A percentile compares a stretch with the other conserved stretches of the same genome.
Evolutionary conservation across 2,329 filamentous ascomycete genomes (phyloP).

Genomic region (Hypoxylon sp.): DNA sequence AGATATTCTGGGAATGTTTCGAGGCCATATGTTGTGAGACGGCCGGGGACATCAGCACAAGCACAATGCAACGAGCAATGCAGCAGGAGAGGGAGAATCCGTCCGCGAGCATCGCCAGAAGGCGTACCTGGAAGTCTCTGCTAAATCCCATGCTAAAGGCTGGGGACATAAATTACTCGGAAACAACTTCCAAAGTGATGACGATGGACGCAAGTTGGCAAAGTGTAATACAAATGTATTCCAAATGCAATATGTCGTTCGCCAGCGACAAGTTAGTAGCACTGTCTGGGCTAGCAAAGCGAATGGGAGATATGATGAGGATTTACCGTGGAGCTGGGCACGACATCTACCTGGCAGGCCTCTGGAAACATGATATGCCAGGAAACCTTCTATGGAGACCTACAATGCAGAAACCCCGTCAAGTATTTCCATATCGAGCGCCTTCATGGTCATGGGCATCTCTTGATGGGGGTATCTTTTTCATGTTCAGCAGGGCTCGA

Average conservation of each 20-base stretch:
- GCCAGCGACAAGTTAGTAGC: conserved; percentile 35
- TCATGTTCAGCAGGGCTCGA: neutral
- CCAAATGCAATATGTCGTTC: conserved; percentile 18
- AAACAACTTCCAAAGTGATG: neutral
- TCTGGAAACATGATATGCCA: conserved; percentile 29
- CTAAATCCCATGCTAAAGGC: neutral
- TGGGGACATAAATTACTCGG: too few species aligned
- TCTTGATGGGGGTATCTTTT: conserved; percentile 24
- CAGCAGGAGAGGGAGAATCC: too few species aligned
- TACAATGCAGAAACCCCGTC: neutral
- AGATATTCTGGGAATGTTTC: conserved; percentile 38
- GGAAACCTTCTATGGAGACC: conserved; percentile 21
- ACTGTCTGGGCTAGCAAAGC: conserved; percentile 32
- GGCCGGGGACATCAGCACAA: neutral
- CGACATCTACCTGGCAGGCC: conserved; percentile 25
- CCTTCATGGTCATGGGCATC: conserved; percentile 40
- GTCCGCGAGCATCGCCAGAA: too few species aligned
- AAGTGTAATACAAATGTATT: conserved; percentile 14
- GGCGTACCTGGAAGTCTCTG: conserved; percentile 19
- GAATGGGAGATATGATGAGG: conserved; percentile 16
- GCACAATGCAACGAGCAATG: neutral
- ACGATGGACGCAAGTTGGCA: conserved; percentile 11
- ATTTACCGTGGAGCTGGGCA: neutral
- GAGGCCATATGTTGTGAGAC: conserved; percentile 28
- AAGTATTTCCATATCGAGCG: conserved; percentile 23